Base-by-base conservation (phyloP, 495 filamentous ascomycete species). In the Penicillium odoratum region DNA sequence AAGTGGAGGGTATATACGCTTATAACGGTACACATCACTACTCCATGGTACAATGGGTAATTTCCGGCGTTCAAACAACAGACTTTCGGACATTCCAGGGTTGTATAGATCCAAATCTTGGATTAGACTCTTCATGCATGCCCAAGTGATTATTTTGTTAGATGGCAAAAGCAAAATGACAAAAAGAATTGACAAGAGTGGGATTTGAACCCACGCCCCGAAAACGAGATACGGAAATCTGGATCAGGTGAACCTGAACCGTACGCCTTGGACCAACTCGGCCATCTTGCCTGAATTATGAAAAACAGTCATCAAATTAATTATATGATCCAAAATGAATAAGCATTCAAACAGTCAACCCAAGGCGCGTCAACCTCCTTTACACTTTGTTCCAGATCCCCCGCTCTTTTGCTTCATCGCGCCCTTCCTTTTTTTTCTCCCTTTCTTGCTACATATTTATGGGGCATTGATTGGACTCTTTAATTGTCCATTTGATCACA, bases 161-260 rank as follows among this genome's bases (percentile, higher is more conserved):
- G 9, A 36, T 9, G 15, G 15, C 3, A 48, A 48, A 16, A 30
- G 16, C 5, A 31, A 31, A 31, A 48, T 21, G 9, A 11, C 16
- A 65, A 63, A 63, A 48, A 59, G 36, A 61, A 28, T 60, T 72
- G 69, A 70, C 64, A 70, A 71, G 68, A 69, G 69, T 69, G 69
- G 61, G 69, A 71, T 72, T 72, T 60, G 69, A 72, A 72, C 69
- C 61, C 69, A 69, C 68, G 69, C 69, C 69, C 62, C 62, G 53
- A 55, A 58, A 53, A 48, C 62, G 62, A 61, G 62, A 65, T 56
- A 59, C 59, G 62, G 62, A 65, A 58, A 40, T 59, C 30, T 65
- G 59, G 65, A 68, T 59, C 65, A 68, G 66, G 66, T 69, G 48
- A 60, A 61, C 66, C 66, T 69, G 66, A 69, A 69, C 66, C 66